phyloP scores from a whole-genome alignment of 179 eudicot genomes.

The Corrigiola litoralis region DNA sequence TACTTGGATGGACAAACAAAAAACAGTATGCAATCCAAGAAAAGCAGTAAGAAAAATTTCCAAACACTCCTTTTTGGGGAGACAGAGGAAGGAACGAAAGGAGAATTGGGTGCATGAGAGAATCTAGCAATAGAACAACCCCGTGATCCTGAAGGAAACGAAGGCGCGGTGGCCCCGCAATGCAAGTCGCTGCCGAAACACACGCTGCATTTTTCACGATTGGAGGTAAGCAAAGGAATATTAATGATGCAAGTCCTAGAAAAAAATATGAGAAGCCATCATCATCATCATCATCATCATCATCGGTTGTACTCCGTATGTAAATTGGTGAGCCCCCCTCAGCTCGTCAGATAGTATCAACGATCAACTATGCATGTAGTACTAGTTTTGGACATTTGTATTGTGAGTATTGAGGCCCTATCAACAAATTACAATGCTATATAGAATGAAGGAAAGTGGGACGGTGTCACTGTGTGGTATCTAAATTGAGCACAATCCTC shows the following conservation, averaged over 20 bases:
- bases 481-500: neutral
- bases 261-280: neutral
- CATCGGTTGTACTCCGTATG: no score
- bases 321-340: no score
- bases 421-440: neutral
- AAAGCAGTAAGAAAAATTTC: neutral
- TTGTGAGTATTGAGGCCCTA: neutral
- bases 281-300: no score
- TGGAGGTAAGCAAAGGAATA: constrained; percentile 17
- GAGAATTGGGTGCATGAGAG: constrained; percentile 11
- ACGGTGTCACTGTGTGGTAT: no score
- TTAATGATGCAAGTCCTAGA: constrained; percentile 14
- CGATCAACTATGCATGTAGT: neutral
- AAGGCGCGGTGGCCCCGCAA: constrained; percentile 4
- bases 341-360: no score
- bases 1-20: neutral
- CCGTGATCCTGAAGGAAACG: constrained; percentile 2
- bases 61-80: no score
- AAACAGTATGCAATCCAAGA: neutral
- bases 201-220: constrained; percentile 10
- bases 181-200: neutral
- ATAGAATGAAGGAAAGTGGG: neutral
- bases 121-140: constrained; percentile 8
- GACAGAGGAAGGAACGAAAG: constrained; percentile 7
- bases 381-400: no score